Evolutionary conservation across 2,329 filamentous ascomycete genomes (phyloP).

Genomic region (Fusarium coicis): DNA sequence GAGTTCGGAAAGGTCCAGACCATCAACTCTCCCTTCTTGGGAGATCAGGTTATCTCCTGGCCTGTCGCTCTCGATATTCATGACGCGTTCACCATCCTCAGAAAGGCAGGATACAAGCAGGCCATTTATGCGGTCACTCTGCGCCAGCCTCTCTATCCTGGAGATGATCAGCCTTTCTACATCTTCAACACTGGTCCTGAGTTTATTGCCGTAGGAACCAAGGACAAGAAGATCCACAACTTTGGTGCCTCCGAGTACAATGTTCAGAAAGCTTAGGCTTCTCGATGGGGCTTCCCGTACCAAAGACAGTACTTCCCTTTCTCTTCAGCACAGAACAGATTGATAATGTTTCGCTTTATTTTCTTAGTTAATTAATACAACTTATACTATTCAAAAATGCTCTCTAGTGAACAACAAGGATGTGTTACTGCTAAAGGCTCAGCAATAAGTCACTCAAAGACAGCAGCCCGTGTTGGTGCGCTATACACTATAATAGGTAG

Average conservation of each 20-base stretch:
- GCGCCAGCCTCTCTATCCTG: constrained; percentile 17
- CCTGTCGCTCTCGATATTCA: constrained; percentile 9
- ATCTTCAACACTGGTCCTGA: constrained; percentile 21
- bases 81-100: constrained; percentile 19
- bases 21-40: constrained; percentile 11
- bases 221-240: constrained; percentile 19
- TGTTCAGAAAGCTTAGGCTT: neutral
- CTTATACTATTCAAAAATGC: neutral
- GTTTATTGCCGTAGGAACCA: constrained; percentile 19
- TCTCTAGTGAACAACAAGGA: neutral
- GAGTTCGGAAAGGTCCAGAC: constrained; percentile 10
- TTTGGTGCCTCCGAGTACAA: constrained; percentile 14
- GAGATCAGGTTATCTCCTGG: constrained; percentile 4
- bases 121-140: constrained; percentile 6
- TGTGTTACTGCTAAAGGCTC: too few relatives aligned
- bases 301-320: neutral
- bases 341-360: neutral
- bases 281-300: fast-evolving
- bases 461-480: too few relatives aligned
- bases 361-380: neutral
- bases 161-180: constrained; percentile 19
- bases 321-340: neutral
- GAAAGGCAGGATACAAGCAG: constrained; percentile 22
- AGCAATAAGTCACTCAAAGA: neutral
- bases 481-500: neutral